Evolutionary conservation across 2,329 filamentous ascomycete genomes (phyloP).

Genomic region (Pseudonectria buxi): DNA sequence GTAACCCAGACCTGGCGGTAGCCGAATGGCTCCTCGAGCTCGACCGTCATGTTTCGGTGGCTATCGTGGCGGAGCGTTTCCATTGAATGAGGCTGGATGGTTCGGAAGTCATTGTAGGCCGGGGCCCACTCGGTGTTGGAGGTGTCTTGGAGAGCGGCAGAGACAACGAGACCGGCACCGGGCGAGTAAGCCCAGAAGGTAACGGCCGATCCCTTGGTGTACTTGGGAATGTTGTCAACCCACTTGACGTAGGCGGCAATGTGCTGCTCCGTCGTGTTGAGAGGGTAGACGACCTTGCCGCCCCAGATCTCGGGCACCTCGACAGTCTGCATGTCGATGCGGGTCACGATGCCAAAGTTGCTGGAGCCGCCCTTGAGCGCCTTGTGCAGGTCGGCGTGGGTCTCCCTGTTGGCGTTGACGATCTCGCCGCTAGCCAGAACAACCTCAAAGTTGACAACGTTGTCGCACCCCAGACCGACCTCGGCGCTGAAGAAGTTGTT

Average conservation of each 20-base stretch:
- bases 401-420: conserved; percentile 1
- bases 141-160: too few relatives aligned
- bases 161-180: too few relatives aligned
- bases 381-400: conserved; percentile 10
- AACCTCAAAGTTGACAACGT: conserved; percentile 35
- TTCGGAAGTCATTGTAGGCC: too few relatives aligned
- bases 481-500: conserved; percentile 12
- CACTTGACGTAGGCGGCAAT: conserved; percentile 6
- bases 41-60: conserved; percentile 1
- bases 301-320: conserved; percentile 11
- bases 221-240: too few relatives aligned
- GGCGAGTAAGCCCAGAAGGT: too few relatives aligned
- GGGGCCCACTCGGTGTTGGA: too few relatives aligned
- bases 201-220: too few relatives aligned
- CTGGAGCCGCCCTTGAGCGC: conserved; percentile 10
- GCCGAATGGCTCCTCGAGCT: conserved; percentile 1
- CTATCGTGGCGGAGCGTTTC: conserved; percentile 2
- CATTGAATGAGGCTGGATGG: not conserved
- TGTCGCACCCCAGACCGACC: conserved; percentile 29
- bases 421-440: conserved; percentile 34
- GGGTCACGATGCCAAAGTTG: conserved; percentile 13
- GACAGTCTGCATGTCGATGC: conserved; percentile 13
- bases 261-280: conserved; percentile 8
- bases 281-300: conserved; percentile 9
- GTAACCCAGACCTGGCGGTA: conserved; percentile 7